Evolutionary conservation across 148 eudicot species (phyloP).

Genomic region (Bassia scoparia): DNA sequence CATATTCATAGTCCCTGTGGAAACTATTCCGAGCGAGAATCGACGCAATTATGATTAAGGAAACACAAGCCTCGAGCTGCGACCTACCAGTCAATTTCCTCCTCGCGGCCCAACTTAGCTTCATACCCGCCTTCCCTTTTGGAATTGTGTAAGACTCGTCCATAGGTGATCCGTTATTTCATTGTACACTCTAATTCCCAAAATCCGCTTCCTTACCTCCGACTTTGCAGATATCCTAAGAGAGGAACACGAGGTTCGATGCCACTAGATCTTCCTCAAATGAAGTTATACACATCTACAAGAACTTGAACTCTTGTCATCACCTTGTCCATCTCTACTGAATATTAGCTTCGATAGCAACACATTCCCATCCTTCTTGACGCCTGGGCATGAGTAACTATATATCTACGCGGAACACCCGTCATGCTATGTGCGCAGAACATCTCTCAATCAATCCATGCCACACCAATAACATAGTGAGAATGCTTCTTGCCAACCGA

Average conservation of each 20-base stretch:
- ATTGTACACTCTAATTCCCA: constrained; percentile 87
- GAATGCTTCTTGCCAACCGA: too few relatives aligned
- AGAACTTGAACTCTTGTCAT: constrained; percentile 75
- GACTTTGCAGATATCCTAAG: constrained; percentile 83
- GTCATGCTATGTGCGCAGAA: too few relatives aligned
- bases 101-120: constrained; percentile 64
- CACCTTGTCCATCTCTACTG: constrained; percentile 94
- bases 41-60: constrained; percentile 78
- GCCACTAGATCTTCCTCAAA: constrained; percentile 84
- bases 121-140: constrained; percentile 56
- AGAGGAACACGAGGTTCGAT: constrained; percentile 80
- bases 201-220: constrained; percentile 73
- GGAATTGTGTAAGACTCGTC: constrained; percentile 72
- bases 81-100: constrained; percentile 76
- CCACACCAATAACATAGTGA: too few relatives aligned
- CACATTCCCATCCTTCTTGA: too few relatives aligned
- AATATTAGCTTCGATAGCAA: too few relatives aligned
- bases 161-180: constrained; percentile 79
- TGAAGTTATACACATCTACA: constrained; percentile 97
- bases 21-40: constrained; percentile 75
- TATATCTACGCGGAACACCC: too few relatives aligned
- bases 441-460: too few relatives aligned
- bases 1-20: constrained; percentile 95
- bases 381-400: too few relatives aligned
- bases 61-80: constrained; percentile 85